phyloP scores from a whole-genome alignment of 768 basidiomycete genomes.

The Collybiopsis luxurians region DNA sequence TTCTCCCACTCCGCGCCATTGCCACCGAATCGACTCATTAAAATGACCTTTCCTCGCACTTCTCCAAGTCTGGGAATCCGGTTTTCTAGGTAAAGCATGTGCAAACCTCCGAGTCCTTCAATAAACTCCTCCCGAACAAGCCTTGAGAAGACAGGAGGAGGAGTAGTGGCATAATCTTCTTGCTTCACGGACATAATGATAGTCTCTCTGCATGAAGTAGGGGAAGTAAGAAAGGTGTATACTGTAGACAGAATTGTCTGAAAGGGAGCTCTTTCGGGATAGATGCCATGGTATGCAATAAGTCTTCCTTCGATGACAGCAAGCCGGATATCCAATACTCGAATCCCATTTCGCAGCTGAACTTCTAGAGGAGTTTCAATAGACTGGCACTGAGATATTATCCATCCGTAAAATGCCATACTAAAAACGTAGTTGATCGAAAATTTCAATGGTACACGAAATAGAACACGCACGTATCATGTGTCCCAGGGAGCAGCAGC shows the following conservation, averaged over 20 bases:
- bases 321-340: slow-evolving; percentile 80
- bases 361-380: slow-evolving; percentile 52
- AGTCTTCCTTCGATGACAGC: slow-evolving; percentile 61
- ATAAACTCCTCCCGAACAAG: slow-evolving; percentile 66
- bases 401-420: slow-evolving; percentile 85
- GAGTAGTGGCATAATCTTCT: slow-evolving; percentile 60
- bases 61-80: slow-evolving; percentile 79
- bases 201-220: slow-evolving; percentile 61
- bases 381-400: slow-evolving; percentile 84
- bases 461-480: slow-evolving; percentile 55
- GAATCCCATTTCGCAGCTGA: slow-evolving; percentile 77
- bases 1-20: slow-evolving; percentile 68
- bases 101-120: slow-evolving; percentile 47
- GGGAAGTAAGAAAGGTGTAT: slow-evolving; percentile 59
- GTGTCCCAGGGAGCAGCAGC: slow-evolving; percentile 73
- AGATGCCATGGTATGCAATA: slow-evolving; percentile 77
- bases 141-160: slow-evolving; percentile 52
- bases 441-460: not conserved
- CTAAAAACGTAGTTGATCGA: slow-evolving; percentile 31
- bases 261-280: slow-evolving; percentile 70
- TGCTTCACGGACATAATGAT: slow-evolving; percentile 89
- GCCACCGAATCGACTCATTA: slow-evolving; percentile 85
- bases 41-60: slow-evolving; percentile 78
- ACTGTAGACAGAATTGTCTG: slow-evolving; percentile 59
- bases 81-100: slow-evolving; percentile 83